Base-by-base conservation (phyloP, 1,284 basidiomycete genomes). In the Ustilago nuda region DNA sequence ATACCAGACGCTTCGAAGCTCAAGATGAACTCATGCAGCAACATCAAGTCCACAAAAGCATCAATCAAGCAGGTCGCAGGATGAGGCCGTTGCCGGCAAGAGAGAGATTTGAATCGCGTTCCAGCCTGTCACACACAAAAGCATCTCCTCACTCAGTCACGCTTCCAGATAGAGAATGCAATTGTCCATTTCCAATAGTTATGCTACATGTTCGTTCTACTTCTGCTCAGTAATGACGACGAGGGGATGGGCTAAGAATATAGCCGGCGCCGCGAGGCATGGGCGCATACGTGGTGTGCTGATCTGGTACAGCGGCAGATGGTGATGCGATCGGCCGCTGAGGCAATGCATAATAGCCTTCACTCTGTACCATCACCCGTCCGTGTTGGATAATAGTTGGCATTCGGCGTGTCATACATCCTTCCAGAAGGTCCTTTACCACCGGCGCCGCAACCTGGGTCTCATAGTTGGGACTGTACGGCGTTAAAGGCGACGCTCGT, bases 321-420 rank as follows among this genome's bases (percentile, higher is more conserved):
- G 51, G 51, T 33, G 35, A 35, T 36, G 51, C 51, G 51, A 15
- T 11, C 35, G 8, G 39, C 23, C 41, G 17, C 50, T 51, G 59
- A 5, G 48, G 48, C 48, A 27, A 27, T 12, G 30, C 9, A 32
- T 50, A 50, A 32, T 50, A 50, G 23, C 48, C 48, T n/a, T 50
- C 48, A 50, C 35, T 62, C 41, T 66, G 63, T 46, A 43, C 7
- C 60, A 72, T 58, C 37, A 59, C 56, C 8, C 63, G 69, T 13
- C 8, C 63, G 69, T 13, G 69, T 72, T 9, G 69, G 59, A 27
- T 72, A 72, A 23, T 72, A 72, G 52, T 66, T 72, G 58, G 66
- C 63, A 56, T 72, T 72, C 6, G 69, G 69, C 33, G 69, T 72
- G 27, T 72, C 63, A 56, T 72, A 72, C 60, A 72, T 58, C 53